Evolutionary conservation across 306 rosid species (phyloP), one percentile per base, ranked within the genome.

Genomic region (Luffa aegyptiaca): DNA sequence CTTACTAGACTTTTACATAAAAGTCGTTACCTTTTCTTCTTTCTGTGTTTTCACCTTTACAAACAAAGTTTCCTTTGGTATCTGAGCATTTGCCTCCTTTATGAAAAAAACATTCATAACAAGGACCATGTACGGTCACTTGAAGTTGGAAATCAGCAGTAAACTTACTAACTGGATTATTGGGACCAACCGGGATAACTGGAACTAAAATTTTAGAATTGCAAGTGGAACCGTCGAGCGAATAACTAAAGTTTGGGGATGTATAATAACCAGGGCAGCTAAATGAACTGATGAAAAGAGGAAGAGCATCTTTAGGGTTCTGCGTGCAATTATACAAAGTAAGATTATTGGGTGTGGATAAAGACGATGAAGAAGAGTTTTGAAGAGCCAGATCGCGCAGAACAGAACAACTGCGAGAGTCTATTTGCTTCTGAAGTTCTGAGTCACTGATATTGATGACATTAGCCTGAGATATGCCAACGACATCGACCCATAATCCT

Each of bases 401-500:
- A 76, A 76, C 26, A 21, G 66, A 39, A 41, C 80, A 57, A 76
- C 57, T 8, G 53, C 39, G 65, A 39, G n/a, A 3, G 42, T 57
- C 14, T 18, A 76, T 76, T 41, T 16, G 37, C 36, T 57, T 11
- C 33, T 12, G 17, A 14, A 76, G 66, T 56, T 37, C 51, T 3
- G n/a, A 0, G 41, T 76, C 55, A 1, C 41, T 6, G 69, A 76
- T 39, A 76, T 56, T 69, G 21, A 76, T 55, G 68, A 37, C 20
- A 76, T 53, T 59, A 12, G 80, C 80, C 41, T 76, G 80, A 76
- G 80, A 76, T 10, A 76, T 55, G 20, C 10, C 6, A 39, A 3
- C 41, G 57, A 76, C 68, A 39, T 20, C 80, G 5, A 55, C 41
- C 80, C 80, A 76, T 9, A 20, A 0, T n/a, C n/a, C 66, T 10